Base-by-base conservation (phyloP, 2,329 filamentous ascomycete species). In the Botryotinia convoluta region DNA sequence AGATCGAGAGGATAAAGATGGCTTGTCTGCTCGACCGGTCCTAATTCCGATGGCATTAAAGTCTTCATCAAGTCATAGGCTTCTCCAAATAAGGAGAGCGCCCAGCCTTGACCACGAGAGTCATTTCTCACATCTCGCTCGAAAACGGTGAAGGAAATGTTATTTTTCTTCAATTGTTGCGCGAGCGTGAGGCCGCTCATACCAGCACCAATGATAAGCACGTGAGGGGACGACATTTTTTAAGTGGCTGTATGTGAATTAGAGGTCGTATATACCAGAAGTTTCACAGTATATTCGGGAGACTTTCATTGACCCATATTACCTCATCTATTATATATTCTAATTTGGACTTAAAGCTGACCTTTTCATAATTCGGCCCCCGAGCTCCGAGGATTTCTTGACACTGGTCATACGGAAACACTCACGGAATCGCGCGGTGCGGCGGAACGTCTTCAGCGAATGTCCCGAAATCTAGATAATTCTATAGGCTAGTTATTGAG, bases 161-260 rank as follows among this genome's bases (percentile, higher is more conserved):
- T 29, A 54, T 29, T 54, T 54, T 54, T 54, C 51, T 54, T 54
- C n/a, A 54, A 54, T 54, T 54, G 51, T 54, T 54, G n/a, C 51
- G 51, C 51, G 51, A 54, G 51, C 14, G 51, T 54, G 14, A 54
- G 51, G 6, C n/a, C 51, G 26, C 51, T 54, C 29, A 57, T 67
- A 10, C 22, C 35, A 59, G 54, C 32, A 60, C 81, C 54, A 32
- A 76, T 78, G 2, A 77, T 77, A 78, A 83, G 79, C 81, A 54
- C 51, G 14, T 54, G 51, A 29, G 14, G n/a, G 51, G 51, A 18
- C 14, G 14, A 0, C 51, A 54, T 54, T 18, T 18, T 29, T 18
- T 4, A 54, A 54, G n/a, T 54, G n/a, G 2, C 29, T 54, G 18
- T 54, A 29, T 29, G 2, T 29, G 14, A 16, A n/a, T 54, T 8